Evolutionary conservation across 129 eudicot species (phyloP).

Genomic region (Arctium minus): DNA sequence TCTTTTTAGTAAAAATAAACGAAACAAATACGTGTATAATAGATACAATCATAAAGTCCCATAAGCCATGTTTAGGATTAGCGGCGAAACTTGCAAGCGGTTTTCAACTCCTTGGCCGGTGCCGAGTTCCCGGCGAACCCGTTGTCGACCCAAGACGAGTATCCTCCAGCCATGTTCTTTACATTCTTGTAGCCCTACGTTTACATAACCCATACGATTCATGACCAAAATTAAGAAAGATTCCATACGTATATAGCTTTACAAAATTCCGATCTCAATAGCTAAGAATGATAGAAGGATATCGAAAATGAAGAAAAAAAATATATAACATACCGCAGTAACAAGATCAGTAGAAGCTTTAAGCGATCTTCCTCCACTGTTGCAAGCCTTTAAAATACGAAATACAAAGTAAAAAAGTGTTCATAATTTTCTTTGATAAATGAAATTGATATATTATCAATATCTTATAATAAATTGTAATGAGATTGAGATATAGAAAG

Average conservation of each 20-base stretch:
- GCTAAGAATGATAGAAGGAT: neutral
- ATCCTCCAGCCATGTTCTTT: constrained; percentile 49
- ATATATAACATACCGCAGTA: constrained; percentile 21
- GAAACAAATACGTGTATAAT: neutral
- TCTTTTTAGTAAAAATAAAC: neutral
- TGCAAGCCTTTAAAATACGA: constrained; percentile 37
- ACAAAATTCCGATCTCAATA: neutral
- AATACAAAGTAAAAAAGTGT: neutral
- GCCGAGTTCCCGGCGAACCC: constrained; percentile 25
- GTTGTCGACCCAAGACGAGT: constrained; percentile 49
- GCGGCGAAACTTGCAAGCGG: constrained; percentile 43
- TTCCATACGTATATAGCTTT: neutral
- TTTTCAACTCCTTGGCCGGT: constrained; percentile 44
- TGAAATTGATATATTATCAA: neutral
- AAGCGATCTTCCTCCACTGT: constrained; percentile 52
- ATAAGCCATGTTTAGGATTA: neutral
- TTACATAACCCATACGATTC: neutral
- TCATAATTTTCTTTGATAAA: neutral
- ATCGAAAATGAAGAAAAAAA: neutral
- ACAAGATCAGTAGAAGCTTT: constrained; percentile 44
- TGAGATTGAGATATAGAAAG: neutral
- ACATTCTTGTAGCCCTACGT: constrained; percentile 40
- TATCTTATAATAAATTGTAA: neutral
- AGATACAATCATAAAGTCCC: neutral
- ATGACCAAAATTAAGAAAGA: neutral